Base-by-base conservation (phyloP, 768 basidiomycete genomes). In the Tephrocybe sp. region DNA sequence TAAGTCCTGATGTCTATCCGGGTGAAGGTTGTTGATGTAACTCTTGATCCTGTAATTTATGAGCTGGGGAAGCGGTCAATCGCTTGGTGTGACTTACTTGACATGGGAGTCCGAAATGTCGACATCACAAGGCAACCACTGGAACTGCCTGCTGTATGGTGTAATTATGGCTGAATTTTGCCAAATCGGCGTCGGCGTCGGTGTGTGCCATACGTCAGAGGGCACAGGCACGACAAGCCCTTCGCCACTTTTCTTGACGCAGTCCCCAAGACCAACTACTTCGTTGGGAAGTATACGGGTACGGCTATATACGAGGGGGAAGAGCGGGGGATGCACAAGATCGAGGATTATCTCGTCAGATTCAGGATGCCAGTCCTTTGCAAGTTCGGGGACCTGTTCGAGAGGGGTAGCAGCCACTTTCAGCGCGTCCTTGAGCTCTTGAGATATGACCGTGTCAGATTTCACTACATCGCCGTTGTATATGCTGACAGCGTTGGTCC, bases 11-110 rank as follows among this genome's bases (percentile, higher is more conserved):
- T 60, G 56, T 15, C 47, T 47, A 8, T 52, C 39, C 1, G 72
- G 74, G 47, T 73, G 65, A 5, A 76, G 58, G 36, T 73, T 73
- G 54, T 75, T 75, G 60, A 76, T 74, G 50, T 77, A 75, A 11
- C 65, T 68, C 12, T 60, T 64, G 18, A 69, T 66, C 42, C 68
- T 69, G 7, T 3, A 19, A 18, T 19, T 24, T 1, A 12, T 49
- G 24, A 37, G 42, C 12, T 15, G 19, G 19, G 25, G 25, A 18
- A 21, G 19, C 1, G 8, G 34, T 9, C 31, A 13, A 18, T 5
- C n/a, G 8, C 31, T 5, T 32, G 16, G 15, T 5, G 36, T 12
- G 18, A 3, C 48, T 11, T 49, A 64, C 64, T 49, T 64, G 27
- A 58, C 41, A 6, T 56, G 47, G n/a, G 16, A 22, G 4, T 38